These are phyloP conservation scores for Colletotrichum gloeosporioides DNA, from an alignment of 2,329 filamentous ascomycete genomes.

Conservation along the genomic window DNA sequence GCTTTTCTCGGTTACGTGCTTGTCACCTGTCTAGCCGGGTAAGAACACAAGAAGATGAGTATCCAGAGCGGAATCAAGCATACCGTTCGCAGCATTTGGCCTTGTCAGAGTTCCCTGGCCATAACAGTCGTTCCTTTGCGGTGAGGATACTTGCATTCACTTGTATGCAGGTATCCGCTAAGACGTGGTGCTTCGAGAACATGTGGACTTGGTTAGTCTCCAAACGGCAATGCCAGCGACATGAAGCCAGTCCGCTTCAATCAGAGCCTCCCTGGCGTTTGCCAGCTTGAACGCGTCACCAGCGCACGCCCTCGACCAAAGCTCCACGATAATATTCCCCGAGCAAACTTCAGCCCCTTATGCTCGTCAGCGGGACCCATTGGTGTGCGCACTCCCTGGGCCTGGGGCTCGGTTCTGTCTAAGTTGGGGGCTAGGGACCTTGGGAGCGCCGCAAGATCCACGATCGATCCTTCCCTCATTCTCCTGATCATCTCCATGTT, in stretches of 20 bases:
- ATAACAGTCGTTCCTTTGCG: background rate
- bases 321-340: background rate
- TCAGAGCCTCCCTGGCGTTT: background rate
- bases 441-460: background rate
- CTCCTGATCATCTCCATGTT: constrained; percentile 5
- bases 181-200: background rate
- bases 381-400: background rate
- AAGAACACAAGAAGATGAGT: background rate
- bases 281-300: background rate
- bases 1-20: background rate
- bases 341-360: background rate
- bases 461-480: constrained; percentile 8
- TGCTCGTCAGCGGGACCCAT: background rate
- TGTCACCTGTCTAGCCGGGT: background rate
- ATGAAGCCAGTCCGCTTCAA: background rate
- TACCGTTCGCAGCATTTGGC: background rate
- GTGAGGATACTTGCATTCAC: constrained; percentile 5
- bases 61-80: background rate
- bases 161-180: background rate
- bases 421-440: background rate
- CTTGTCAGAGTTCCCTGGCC: background rate
- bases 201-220: background rate
- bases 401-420: background rate
- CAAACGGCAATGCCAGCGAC: background rate
- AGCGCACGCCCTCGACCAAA: background rate